phyloP scores from a whole-genome alignment of 2,329 filamentous ascomycete genomes.

The Stylonectria norvegica region DNA sequence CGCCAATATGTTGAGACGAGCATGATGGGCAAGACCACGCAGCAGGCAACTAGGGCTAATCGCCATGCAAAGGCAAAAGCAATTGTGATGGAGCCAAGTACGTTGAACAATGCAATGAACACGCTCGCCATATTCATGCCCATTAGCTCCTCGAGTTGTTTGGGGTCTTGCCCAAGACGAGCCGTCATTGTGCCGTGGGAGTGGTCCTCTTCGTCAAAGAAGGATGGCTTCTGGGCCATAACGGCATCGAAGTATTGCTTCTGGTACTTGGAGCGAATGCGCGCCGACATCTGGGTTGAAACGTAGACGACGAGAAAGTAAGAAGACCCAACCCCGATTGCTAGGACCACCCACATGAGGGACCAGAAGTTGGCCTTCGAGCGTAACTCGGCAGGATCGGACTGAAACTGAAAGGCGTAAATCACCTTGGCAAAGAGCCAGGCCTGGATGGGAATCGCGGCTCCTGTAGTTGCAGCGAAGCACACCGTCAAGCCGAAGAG shows the following conservation, averaged over 20 bases:
- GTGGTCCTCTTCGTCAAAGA: slow-evolving; percentile 59
- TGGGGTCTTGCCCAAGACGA: slow-evolving; percentile 53
- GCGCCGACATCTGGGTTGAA: slow-evolving; percentile 45
- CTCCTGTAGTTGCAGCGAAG: slow-evolving; percentile 42
- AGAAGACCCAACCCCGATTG: slow-evolving; percentile 47
- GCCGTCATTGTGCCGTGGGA: slow-evolving; percentile 59
- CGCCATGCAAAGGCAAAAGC: slow-evolving; percentile 76
- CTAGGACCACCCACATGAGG: slow-evolving; percentile 62
- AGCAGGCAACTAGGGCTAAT: slow-evolving; percentile 63
- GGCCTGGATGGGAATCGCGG: slow-evolving; percentile 49
- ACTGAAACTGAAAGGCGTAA: slow-evolving; percentile 42
- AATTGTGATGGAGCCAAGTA: slow-evolving; percentile 63
- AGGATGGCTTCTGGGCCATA: slow-evolving; percentile 56
- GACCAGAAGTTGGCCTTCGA: slow-evolving; percentile 58
- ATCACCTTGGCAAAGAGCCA: slow-evolving; percentile 55
- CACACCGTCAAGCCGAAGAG: slow-evolving; percentile 50
- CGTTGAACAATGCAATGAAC: slow-evolving; percentile 60
- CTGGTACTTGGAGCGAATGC: slow-evolving; percentile 52
- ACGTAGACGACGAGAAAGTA: slow-evolving; percentile 45
- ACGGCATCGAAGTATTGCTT: slow-evolving; percentile 60
- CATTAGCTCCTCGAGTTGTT: slow-evolving; percentile 60
- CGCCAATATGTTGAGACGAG: slow-evolving; percentile 48
- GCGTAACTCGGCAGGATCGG: slow-evolving; percentile 30
- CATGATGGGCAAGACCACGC: slow-evolving; percentile 54
- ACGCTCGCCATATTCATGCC: slow-evolving; percentile 62